Evolutionary conservation across 2,329 filamentous ascomycete genomes (phyloP), one percentile per base, ranked within the genome.

Genomic region (Monosporascus sp.): DNA sequence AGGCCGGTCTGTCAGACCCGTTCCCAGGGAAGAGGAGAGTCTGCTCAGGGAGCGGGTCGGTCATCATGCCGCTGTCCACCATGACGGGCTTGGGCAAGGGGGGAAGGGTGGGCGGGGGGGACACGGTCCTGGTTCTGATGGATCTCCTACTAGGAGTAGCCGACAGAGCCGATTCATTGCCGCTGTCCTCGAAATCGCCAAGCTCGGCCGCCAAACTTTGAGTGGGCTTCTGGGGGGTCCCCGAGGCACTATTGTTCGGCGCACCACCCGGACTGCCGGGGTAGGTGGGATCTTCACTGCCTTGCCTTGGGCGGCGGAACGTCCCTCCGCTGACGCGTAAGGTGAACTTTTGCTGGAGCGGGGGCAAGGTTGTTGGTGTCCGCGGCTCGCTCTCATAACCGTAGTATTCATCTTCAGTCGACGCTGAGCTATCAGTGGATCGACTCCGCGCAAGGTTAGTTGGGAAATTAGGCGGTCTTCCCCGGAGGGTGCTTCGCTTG

Each of bases 131-230:
- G 39, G 70, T 72, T 43, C 74, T 66, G 47, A 72, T 67, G 11
- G 79, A 82, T 25, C 72, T 68, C 38, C 76, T 75, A 57, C 77
- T 80, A 25, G 83, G 83, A 31, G 82, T 85, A 25, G 73, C 78
- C 18, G 75, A 76, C 27, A 72, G 65, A 54, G 72, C 76, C 51
- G 88, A 86, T 57, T 87, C 86, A 55, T 90, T 88, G 57, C 90
- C 89, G 60, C 88, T 87, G 58, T 84, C 83, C 56, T 83, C 87
- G 44, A 97, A 75, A 60, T 90, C 89, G 50, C 88, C 90, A 43
- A 99, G 80, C 70, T 99, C 94, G 41, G 91, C 91, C 67, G 94
- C 96, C 49, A 99, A 77, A 65, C 88, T 97, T 74, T 96, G 89
- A 17, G 83, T 80, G 18, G 64, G 72, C 44, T 71, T 69, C 53